Conservation (phyloP, 148 eudicot species). For the Linanthus parryae region DNA sequence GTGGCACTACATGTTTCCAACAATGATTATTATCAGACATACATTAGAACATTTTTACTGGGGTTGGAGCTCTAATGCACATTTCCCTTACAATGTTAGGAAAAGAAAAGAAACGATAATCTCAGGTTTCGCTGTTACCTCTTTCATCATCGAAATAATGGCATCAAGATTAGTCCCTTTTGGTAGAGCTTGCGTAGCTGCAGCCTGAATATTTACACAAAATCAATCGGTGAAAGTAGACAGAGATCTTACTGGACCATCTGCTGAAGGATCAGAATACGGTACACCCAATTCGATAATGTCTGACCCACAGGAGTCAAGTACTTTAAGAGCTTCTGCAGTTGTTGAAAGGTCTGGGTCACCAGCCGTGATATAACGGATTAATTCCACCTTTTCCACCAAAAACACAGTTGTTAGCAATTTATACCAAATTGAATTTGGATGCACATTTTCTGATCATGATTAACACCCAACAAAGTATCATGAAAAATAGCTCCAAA, state of each 20-base stretch:
- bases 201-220: conserved; percentile 45
- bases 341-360: conserved; percentile 85
- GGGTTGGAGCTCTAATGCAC: background rate
- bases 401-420: too few relatives aligned
- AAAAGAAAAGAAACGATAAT: background rate
- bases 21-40: background rate
- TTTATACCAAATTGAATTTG: too few relatives aligned
- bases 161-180: conserved; percentile 67
- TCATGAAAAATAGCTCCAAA: too few relatives aligned
- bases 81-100: background rate
- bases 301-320: too few relatives aligned
- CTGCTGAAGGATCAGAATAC: conserved; percentile 88
- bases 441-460: background rate
- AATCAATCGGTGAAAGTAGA: background rate
- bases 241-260: conserved; percentile 59
- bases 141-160: conserved; percentile 59
- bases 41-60: background rate
- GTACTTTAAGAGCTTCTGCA: conserved; percentile 75
- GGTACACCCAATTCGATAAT: conserved; percentile 86
- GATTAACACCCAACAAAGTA: background rate
- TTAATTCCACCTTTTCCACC: conserved; percentile 65
- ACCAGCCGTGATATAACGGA: conserved; percentile 91
- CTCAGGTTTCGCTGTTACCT: conserved; percentile 33
- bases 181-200: conserved; percentile 68
- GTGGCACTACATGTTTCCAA: conserved; percentile 59